Evolutionary conservation across 345 rosid species (phyloP).

Genomic region (Conringia planisiliqua): DNA sequence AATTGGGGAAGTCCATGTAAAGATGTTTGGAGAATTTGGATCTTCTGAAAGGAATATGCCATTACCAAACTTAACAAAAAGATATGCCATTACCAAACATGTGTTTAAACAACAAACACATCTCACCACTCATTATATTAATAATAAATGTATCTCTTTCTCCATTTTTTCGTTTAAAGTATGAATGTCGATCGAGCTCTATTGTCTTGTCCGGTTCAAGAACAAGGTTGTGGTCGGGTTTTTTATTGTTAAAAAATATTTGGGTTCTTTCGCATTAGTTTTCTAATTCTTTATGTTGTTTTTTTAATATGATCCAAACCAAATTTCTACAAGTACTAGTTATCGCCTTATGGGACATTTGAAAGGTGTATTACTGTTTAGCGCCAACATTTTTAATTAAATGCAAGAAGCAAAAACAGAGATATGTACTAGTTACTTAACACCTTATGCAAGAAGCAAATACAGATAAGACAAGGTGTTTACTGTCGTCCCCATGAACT

Average conservation of each 20-base stretch:
- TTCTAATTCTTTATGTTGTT: neutral
- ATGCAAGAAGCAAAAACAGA: neutral
- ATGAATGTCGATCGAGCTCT: neutral
- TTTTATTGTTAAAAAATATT: neutral
- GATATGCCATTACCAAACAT: conserved; percentile 32
- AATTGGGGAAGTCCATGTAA: conserved; percentile 30
- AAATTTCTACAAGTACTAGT: neutral
- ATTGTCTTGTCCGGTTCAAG: conserved; percentile 17
- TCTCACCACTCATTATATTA: conserved; percentile 3
- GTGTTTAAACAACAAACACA: conserved; percentile 22
- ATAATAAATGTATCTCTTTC: neutral
- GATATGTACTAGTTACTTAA: neutral
- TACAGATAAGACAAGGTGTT: neutral
- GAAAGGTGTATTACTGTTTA: conserved; percentile 11
- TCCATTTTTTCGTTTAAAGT: neutral
- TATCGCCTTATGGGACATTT: neutral
- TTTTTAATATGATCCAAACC: neutral
- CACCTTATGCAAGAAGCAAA: neutral
- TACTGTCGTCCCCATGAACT: neutral
- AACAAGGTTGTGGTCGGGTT: conserved; percentile 10
- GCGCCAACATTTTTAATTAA: neutral
- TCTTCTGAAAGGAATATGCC: conserved; percentile 39
- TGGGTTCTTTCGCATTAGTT: neutral
- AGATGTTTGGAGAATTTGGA: conserved; percentile 38
- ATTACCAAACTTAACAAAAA: conserved; percentile 27